These are phyloP conservation scores for Talaromyces sp. DNA, from an alignment of 2,329 filamentous ascomycete species.

Conservation along the genomic window DNA sequence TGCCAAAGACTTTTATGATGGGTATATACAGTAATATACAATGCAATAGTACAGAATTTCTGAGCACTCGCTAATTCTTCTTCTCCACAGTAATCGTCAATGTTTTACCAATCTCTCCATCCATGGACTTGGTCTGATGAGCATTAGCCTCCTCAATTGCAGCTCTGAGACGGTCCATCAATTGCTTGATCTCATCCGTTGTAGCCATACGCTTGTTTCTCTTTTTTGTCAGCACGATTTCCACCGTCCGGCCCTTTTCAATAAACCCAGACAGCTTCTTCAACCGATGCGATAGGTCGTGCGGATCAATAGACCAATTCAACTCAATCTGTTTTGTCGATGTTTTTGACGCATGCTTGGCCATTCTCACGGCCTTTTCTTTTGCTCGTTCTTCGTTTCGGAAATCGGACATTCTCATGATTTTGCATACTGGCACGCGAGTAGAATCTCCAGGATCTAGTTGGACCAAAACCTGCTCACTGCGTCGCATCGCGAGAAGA, in stretches of 20 bases:
- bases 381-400: slow-evolving; percentile 45
- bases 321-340: slow-evolving; percentile 75
- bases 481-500: slow-evolving; percentile 48
- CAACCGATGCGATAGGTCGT: slow-evolving; percentile 73
- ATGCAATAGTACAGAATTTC: neutral
- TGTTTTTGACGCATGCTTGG: slow-evolving; percentile 39
- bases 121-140: slow-evolving; percentile 40
- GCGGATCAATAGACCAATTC: slow-evolving; percentile 77
- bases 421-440: slow-evolving; percentile 63
- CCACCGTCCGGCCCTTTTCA: slow-evolving; percentile 69
- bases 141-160: slow-evolving; percentile 44
- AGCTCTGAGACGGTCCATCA: slow-evolving; percentile 54
- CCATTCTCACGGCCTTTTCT: slow-evolving; percentile 38
- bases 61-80: slow-evolving; percentile 18
- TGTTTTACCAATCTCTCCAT: slow-evolving; percentile 40
- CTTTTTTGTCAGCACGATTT: slow-evolving; percentile 68
- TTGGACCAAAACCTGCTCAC: slow-evolving; percentile 52
- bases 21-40: slow-evolving; percentile 7
- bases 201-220: slow-evolving; percentile 60
- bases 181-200: slow-evolving; percentile 56
- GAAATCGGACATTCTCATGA: slow-evolving; percentile 59
- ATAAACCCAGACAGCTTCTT: slow-evolving; percentile 67
- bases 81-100: slow-evolving; percentile 39
- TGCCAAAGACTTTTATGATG: neutral
- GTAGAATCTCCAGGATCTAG: slow-evolving; percentile 37